phyloP scores from a whole-genome alignment of 2,329 filamentous ascomycete species.

The Pseudogymnoascus sp. region DNA sequence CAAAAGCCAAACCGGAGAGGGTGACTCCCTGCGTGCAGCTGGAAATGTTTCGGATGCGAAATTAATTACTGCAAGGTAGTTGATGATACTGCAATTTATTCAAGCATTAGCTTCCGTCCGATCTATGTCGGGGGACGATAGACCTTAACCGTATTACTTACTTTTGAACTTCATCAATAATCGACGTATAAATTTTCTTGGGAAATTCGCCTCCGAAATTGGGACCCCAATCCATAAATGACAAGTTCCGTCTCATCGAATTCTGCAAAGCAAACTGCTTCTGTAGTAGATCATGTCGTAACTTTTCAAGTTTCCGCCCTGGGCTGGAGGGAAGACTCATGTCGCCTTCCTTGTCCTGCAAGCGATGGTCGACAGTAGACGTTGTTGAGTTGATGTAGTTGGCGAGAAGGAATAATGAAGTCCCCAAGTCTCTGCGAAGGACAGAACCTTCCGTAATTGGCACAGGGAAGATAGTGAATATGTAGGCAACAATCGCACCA shows the following conservation, averaged over 20 bases:
- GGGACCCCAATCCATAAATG: slow-evolving; percentile 59
- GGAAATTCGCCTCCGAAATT: slow-evolving; percentile 64
- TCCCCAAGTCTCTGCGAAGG: slow-evolving; percentile 56
- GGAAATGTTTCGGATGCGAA: slow-evolving; percentile 48
- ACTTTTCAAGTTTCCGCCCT: slow-evolving; percentile 23
- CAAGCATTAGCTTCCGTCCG: not conserved
- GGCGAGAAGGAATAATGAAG: slow-evolving; percentile 59
- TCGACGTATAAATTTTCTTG: slow-evolving; percentile 11
- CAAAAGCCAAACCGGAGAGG: slow-evolving; percentile 39
- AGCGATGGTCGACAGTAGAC: slow-evolving; percentile 47
- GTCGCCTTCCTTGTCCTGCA: slow-evolving; percentile 36
- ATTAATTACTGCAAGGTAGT: slow-evolving; percentile 56
- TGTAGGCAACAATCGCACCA: slow-evolving; percentile 58
- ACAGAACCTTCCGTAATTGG: slow-evolving; percentile 62
- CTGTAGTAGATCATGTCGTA: slow-evolving; percentile 42
- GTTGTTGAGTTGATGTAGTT: slow-evolving; percentile 65
- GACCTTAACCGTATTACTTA: slow-evolving; percentile 11
- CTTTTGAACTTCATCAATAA: slow-evolving; percentile 16
- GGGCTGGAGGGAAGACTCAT: slow-evolving; percentile 22
- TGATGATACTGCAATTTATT: slow-evolving; percentile 41
- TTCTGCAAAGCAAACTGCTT: slow-evolving; percentile 54
- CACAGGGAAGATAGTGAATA: slow-evolving; percentile 68
- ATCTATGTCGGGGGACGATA: not conserved
- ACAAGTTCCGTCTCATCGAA: slow-evolving; percentile 49
- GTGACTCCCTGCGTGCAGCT: slow-evolving; percentile 11